Evolutionary conservation across 164 flowering plant species (phyloP).

Genomic region (Santalum album): DNA sequence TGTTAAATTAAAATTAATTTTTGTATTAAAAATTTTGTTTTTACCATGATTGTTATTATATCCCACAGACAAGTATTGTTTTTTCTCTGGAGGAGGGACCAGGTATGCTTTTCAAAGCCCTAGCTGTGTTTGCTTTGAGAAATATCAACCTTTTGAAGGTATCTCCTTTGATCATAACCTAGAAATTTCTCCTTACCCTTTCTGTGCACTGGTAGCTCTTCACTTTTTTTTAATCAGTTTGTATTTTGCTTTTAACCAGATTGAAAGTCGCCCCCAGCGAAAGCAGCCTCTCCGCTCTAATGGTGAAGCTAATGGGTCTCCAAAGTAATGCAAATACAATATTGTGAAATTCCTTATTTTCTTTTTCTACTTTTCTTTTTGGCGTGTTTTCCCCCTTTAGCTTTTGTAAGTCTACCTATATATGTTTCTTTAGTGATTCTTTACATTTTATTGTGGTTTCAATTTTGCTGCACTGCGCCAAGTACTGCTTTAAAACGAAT

Average conservation of each 20-base stretch:
- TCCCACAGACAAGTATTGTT: conserved; percentile 79
- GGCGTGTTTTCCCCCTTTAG: neutral
- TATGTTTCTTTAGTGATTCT: no score
- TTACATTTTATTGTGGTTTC: no score
- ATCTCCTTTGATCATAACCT: conserved; percentile 1
- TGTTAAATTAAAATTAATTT: no score
- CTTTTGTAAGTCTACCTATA: neutral
- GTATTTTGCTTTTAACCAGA: conserved; percentile 31
- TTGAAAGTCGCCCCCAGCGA: conserved; percentile 86
- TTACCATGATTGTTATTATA: conserved; percentile 2
- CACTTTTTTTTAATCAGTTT: neutral
- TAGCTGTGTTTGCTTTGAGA: conserved; percentile 82
- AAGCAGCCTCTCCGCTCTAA: conserved; percentile 41
- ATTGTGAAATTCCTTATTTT: no score
- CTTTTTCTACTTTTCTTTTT: no score
- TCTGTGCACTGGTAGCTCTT: neutral
- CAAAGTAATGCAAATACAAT: conserved; percentile 31
- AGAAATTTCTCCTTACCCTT: neutral
- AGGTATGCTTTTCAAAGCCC: conserved; percentile 85
- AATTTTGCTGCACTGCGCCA: no score
- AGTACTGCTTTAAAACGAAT: no score
- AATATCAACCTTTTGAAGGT: conserved; percentile 86
- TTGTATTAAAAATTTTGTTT: neutral
- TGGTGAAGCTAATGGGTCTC: conserved; percentile 40
- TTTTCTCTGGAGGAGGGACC: conserved; percentile 93